These are phyloP conservation scores for Oxyria digyna DNA, from an alignment of 148 eudicot genomes.

Conservation along the genomic window DNA sequence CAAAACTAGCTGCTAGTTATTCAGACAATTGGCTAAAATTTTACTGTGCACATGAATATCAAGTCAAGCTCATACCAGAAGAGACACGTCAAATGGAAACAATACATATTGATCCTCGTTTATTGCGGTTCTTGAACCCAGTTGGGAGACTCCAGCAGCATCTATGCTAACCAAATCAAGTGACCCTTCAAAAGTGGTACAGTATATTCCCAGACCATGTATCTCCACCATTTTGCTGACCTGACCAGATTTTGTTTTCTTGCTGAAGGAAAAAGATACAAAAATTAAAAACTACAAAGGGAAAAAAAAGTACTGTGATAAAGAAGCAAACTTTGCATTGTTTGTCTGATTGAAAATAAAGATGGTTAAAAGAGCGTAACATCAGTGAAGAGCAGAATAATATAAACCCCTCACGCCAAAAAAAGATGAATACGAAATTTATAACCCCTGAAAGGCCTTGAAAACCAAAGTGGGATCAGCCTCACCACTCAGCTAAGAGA, in stretches of 20 bases:
- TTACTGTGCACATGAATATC: neutral
- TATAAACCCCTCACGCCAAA: neutral
- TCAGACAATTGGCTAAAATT: neutral
- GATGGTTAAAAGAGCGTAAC: neutral
- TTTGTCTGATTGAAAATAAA: neutral
- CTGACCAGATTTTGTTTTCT: constrained; percentile 56
- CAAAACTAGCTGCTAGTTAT: neutral
- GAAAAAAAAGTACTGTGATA: neutral
- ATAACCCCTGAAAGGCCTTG: neutral
- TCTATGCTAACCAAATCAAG: constrained; percentile 22
- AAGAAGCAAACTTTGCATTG: neutral
- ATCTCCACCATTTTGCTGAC: constrained; percentile 75
- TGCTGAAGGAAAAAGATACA: constrained; percentile 28
- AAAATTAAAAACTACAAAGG: neutral
- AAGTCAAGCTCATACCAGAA: constrained; percentile 41
- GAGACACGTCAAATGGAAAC: constrained; percentile 61
- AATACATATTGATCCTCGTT: constrained; percentile 32
- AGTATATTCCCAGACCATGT: constrained; percentile 62
- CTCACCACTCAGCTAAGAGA: neutral
- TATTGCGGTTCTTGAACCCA: constrained; percentile 21
- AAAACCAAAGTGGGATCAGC: neutral
- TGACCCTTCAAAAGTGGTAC: constrained; percentile 31
- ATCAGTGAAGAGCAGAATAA: neutral
- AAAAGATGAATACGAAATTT: neutral
- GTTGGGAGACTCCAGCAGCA: constrained; percentile 17